Base-by-base conservation (phyloP, 2,329 filamentous ascomycete species). In the Pseudocercospora crystallina region DNA sequence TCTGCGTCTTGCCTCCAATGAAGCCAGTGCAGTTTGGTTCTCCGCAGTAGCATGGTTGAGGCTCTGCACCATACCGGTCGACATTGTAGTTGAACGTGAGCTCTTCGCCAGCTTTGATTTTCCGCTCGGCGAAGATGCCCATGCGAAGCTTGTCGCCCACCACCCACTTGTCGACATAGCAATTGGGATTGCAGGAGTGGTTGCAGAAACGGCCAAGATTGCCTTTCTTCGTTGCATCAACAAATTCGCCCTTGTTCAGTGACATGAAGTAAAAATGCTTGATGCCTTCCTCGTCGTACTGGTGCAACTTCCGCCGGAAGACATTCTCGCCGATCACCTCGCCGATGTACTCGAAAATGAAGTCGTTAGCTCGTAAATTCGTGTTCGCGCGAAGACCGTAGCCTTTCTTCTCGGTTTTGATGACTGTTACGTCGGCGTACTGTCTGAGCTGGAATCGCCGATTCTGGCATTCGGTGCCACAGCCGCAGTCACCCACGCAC, bases 211-310 rank as follows among this genome's bases (percentile, higher is more conserved):
- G 86, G 44, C 91, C 94, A 5, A 99, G 81, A 61, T 97, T 97
- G 43, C 94, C 94, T 69, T 90, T 95, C 69, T 94, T 95, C 8
- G 94, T 99, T 15, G 94, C 94, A 73, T 99, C 94, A 52, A 99
- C 90, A 67, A 97, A 99, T 70, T 97, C 94, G 65, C 85, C 89
- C 70, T 95, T 95, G 67, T 84, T 95, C 56, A 99, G 84, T 26
- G 94, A 97, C 94, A 99, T 99, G 76, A 99, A 99, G 73, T 99
- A 99, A 71, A 99, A 99, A 73, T 99, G 94, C 71, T 95, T 96
- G 79, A 99, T 96, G 54, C 91, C 91, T 70, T 97, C 90, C 41
- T 94, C 82, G 67, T 96, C 90, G 71, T 99, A 99, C 65, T 95
- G 87, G 34, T 90, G 76, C 85, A 95, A 96, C 55, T 94, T 89